Percentiles rank a stretch among this genome's conserved stretches.
Evolutionary conservation across 352 stramenopile species (phyloP).

Genomic region (Phytophthora pluvialis): DNA sequence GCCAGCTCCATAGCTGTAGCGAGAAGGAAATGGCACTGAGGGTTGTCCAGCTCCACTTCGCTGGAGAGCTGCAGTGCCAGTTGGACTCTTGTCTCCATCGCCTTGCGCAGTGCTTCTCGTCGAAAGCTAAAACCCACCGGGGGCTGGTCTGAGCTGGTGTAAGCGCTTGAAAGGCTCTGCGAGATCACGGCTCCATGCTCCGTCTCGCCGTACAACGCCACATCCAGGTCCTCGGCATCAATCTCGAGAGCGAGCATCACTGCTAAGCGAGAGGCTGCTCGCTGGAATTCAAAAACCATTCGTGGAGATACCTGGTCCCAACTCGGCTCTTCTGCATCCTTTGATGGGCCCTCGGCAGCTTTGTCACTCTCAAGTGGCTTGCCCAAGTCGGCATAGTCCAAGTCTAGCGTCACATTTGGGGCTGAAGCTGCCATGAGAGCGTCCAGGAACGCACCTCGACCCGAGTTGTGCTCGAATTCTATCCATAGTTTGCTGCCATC

Average conservation of each 20-base stretch:
- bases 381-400: constrained; percentile 51
- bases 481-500: constrained; percentile 40
- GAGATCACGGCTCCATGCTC: constrained; percentile 15
- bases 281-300: constrained; percentile 44
- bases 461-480: constrained; percentile 63
- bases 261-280: constrained; percentile 34
- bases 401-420: constrained; percentile 32
- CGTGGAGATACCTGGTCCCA: constrained; percentile 8
- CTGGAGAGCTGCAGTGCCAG: constrained; percentile 50
- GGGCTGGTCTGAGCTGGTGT: constrained; percentile 24
- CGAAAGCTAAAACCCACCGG: constrained; percentile 36
- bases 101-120: constrained; percentile 45
- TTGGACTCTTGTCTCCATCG: constrained; percentile 46
- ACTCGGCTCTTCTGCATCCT: not conserved
- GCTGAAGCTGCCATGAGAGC: constrained; percentile 36
- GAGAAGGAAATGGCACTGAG: constrained; percentile 40
- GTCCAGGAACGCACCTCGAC: constrained; percentile 52
- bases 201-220: constrained; percentile 35
- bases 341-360: not conserved
- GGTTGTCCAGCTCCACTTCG: constrained; percentile 34
- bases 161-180: constrained; percentile 19
- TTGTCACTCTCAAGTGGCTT: constrained; percentile 17
- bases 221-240: constrained; percentile 33
- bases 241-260: constrained; percentile 39
- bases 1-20: constrained; percentile 50